Conservation (phyloP, 345 rosid species). For the Eucalyptus curtisii region DNA sequence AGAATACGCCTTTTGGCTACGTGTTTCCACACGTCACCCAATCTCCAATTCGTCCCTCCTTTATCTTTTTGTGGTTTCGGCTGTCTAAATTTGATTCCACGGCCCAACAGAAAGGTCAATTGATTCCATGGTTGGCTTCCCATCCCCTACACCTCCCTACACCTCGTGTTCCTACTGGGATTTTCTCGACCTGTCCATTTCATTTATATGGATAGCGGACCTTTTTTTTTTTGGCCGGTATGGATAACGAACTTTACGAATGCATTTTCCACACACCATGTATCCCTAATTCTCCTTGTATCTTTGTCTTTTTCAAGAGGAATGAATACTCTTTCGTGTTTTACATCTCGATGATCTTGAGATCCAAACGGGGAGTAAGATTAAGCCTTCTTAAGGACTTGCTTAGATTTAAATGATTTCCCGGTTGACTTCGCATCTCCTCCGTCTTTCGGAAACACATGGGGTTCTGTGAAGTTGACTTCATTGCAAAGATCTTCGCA, state of each 20-base stretch:
- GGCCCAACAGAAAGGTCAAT: neutral
- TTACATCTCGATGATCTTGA: no score
- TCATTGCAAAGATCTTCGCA: neutral
- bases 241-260: rapidly evolving
- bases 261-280: rapidly evolving
- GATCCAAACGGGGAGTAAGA: no score
- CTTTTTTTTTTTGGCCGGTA: no score
- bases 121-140: neutral
- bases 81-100: neutral
- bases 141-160: neutral
- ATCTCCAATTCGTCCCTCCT: neutral
- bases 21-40: neutral
- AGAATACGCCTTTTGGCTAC: neutral
- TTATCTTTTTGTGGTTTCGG: neutral
- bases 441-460: neutral
- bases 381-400: no score
- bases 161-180: neutral
- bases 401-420: no score
- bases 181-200: neutral
- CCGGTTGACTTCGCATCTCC: neutral
- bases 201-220: no score
- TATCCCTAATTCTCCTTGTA: no score
- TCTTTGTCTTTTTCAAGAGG: no score
- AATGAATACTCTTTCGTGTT: neutral
- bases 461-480: neutral